A percentile compares a stretch with the other conserved stretches of the same genome.
These are phyloP conservation scores for Pholiota molesta DNA, from an alignment of 768 basidiomycete genomes.

Conservation along the genomic window DNA sequence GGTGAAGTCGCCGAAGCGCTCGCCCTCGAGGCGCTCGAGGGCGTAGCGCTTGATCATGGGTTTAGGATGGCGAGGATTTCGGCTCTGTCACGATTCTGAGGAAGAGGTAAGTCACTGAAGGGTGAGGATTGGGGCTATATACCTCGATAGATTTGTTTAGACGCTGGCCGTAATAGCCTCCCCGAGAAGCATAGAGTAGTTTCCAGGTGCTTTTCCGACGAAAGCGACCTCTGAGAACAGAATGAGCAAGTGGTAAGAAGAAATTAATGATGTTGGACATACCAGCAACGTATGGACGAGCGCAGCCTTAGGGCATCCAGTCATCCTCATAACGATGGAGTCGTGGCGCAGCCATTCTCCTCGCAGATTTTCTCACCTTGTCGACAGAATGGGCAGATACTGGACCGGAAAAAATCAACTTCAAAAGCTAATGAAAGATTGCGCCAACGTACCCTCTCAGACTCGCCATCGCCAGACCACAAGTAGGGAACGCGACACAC, in stretches of 20 bases:
- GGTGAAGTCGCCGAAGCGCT: slow-evolving; percentile 95
- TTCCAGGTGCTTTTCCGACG: slow-evolving; percentile 92
- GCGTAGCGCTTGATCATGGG: slow-evolving; percentile 98
- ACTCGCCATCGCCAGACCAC: slow-evolving; percentile 63
- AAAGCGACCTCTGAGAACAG: slow-evolving; percentile 81
- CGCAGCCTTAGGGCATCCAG: slow-evolving; percentile 96
- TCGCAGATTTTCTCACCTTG: slow-evolving; percentile 97
- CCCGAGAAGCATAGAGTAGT: slow-evolving; percentile 96
- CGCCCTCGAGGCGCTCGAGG: slow-evolving; percentile 81
- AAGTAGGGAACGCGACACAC: slow-evolving; percentile 97
- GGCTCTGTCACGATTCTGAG: slow-evolving; percentile 81
- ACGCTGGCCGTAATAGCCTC: slow-evolving; percentile 92
- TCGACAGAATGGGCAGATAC: slow-evolving; percentile 90
- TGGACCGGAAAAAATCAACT: slow-evolving; percentile 26
- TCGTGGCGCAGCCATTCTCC: slow-evolving; percentile 93
- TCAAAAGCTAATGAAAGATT: background rate
- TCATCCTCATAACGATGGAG: slow-evolving; percentile 98
- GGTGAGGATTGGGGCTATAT: background rate
- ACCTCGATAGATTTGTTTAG: slow-evolving; percentile 95
- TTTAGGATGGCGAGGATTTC: slow-evolving; percentile 87
- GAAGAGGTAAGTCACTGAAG: background rate
- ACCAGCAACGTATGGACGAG: slow-evolving; percentile 92
- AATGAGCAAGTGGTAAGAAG: slow-evolving; percentile 1
- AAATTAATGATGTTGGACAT: slow-evolving; percentile 24
- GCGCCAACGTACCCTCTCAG: slow-evolving; percentile 47